Percentiles rank a stretch among this genome's conserved stretches.
Evolutionary conservation across 202 grass and related monocot genomes (phyloP).

Genomic region (Saccharum hybrid): DNA sequence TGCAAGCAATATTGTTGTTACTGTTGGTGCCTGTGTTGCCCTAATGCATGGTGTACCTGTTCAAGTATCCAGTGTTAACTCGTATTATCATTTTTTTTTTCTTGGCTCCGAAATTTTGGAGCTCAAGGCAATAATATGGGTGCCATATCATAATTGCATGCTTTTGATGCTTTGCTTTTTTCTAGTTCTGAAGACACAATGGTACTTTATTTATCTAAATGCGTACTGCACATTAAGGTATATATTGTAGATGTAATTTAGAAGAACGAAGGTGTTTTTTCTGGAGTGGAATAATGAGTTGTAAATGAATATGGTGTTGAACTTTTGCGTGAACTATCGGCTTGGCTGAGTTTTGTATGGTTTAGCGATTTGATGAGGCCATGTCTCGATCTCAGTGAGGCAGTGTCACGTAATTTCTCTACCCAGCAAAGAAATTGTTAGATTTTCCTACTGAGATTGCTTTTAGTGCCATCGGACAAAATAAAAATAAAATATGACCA

Average conservation of each 20-base stretch:
- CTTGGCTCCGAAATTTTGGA: not conserved
- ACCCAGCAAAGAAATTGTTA: not conserved
- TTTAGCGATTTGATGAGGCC: too few relatives aligned
- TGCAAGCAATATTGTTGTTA: constrained; percentile 5
- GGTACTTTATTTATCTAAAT: not conserved
- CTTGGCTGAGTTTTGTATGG: too few relatives aligned
- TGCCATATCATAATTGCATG: not conserved
- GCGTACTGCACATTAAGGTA: not conserved
- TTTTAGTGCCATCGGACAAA: not conserved
- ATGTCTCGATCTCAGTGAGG: too few relatives aligned
- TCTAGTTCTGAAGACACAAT: not conserved
- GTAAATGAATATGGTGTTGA: not conserved
- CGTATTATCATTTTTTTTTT: not conserved
- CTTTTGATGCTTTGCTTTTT: constrained; percentile 1
- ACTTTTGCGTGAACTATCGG: too few relatives aligned
- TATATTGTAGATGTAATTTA: not conserved
- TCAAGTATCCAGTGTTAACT: not conserved
- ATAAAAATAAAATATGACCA: not conserved
- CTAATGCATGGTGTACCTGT: not conserved
- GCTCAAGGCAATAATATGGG: not conserved
- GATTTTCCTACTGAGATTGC: not conserved
- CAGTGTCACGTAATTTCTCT: too few relatives aligned
- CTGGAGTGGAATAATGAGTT: not conserved
- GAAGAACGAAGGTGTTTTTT: not conserved
- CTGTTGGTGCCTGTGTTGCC: not conserved